Evolutionary conservation across 2,329 filamentous ascomycete species (phyloP).

Genomic region (Cladosporium austrohemisphaericum): DNA sequence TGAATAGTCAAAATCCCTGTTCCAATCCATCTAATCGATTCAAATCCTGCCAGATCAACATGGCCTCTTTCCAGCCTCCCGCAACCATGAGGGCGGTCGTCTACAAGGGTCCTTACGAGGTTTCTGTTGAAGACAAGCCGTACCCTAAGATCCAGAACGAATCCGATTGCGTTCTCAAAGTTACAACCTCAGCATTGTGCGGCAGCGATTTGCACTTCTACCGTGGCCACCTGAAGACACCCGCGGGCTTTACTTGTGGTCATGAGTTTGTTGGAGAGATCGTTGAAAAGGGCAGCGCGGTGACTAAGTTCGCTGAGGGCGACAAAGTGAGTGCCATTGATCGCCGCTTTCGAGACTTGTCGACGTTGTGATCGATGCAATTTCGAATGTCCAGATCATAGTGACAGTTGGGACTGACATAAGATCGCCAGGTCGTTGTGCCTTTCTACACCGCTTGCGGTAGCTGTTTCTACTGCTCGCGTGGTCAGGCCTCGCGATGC

Average conservation of each 20-base stretch:
- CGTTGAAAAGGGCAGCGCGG: conserved; percentile 61
- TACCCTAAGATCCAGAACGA: conserved; percentile 69
- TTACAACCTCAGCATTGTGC: conserved; percentile 78
- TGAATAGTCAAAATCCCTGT: no score
- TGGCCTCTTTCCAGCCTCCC: conserved; percentile 20
- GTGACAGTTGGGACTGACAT: no score
- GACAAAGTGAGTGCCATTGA: conserved; percentile 47
- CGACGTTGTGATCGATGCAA: background rate
- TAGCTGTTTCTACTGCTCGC: conserved; percentile 80
- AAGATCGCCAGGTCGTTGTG: conserved; percentile 59
- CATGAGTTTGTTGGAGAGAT: conserved; percentile 85
- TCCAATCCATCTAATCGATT: no score
- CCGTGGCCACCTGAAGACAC: conserved; percentile 71
- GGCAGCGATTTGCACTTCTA: conserved; percentile 87
- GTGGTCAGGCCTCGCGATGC: conserved; percentile 74
- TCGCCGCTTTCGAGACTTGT: conserved; percentile 38
- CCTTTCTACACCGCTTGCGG: conserved; percentile 79
- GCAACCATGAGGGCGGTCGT: conserved; percentile 81
- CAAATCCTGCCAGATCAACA: background rate
- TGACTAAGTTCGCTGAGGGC: conserved; percentile 66
- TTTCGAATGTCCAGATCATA: no score
- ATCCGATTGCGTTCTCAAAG: conserved; percentile 77
- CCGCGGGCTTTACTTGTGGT: conserved; percentile 61
- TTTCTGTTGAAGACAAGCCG: conserved; percentile 68
- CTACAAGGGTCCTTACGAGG: conserved; percentile 71